Conservation (phyloP, 1,139 yeast genomes). For the Wickerhamiella pararugosa region DNA sequence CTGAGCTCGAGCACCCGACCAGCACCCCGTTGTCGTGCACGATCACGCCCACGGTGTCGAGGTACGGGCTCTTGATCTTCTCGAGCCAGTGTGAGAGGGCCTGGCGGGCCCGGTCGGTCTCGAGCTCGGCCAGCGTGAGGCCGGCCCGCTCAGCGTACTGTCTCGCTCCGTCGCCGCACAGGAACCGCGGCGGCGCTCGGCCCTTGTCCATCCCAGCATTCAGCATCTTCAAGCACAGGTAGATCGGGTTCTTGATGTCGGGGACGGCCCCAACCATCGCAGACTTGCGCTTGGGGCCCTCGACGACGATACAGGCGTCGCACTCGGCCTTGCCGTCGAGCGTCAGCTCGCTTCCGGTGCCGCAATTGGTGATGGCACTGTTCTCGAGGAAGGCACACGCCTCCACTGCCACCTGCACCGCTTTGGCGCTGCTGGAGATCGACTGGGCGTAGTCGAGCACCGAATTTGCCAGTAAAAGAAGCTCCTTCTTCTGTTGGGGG, state of each 20-base stretch:
- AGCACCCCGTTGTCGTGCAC: constrained; percentile 19
- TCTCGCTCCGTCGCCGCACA: constrained; percentile 25
- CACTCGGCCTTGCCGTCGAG: constrained; percentile 35
- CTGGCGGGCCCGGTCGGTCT: constrained; percentile 14
- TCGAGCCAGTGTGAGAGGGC: constrained; percentile 12
- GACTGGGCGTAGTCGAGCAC: too few species aligned
- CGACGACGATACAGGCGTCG: constrained; percentile 30
- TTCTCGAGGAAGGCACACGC: constrained; percentile 26
- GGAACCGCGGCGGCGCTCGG: constrained; percentile 23
- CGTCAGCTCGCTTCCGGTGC: constrained; percentile 40
- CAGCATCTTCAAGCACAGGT: constrained; percentile 18
- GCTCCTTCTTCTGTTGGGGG: too few species aligned
- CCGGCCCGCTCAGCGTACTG: constrained; percentile 18
- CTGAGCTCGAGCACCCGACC: constrained; percentile 26
- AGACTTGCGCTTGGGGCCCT: constrained; percentile 7
- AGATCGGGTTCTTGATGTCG: constrained; percentile 21
- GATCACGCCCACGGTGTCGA: constrained; percentile 27
- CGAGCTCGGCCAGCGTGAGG: constrained; percentile 9
- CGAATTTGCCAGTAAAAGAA: too few species aligned
- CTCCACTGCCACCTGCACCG: too few species aligned
- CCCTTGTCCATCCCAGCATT: constrained; percentile 13
- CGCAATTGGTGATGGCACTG: constrained; percentile 38
- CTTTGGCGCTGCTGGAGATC: too few species aligned
- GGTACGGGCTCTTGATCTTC: constrained; percentile 1
- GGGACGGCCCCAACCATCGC: constrained; percentile 24